Percentiles rank a stretch among this genome's conserved stretches.
Conservation (phyloP, 805 yeast species). For the Blastobotrys mokoenaii region DNA sequence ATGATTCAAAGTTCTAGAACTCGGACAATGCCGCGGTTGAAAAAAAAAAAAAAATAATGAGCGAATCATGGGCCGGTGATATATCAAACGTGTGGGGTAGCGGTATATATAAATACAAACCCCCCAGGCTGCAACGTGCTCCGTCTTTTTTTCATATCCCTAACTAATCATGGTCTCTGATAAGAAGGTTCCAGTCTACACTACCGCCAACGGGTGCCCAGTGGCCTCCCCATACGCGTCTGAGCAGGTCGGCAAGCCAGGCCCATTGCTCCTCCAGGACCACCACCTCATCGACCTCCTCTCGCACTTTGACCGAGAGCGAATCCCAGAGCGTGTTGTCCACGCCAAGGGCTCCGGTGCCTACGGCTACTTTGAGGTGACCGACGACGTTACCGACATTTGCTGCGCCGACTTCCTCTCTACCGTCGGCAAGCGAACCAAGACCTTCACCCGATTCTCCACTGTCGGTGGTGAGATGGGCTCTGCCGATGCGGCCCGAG, state of each 20-base stretch:
- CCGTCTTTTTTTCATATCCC: neutral
- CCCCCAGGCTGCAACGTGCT: no score
- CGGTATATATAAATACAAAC: no score
- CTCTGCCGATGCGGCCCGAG: constrained; percentile 57
- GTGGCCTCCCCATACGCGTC: constrained; percentile 47
- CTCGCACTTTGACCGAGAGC: constrained; percentile 55
- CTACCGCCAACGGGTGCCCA: constrained; percentile 50
- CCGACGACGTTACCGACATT: constrained; percentile 48
- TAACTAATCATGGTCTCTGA: constrained; percentile 3
- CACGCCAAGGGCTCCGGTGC: constrained; percentile 65
- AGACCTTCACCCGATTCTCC: constrained; percentile 49
- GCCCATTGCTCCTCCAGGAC: constrained; percentile 54
- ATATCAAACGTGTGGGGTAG: no score
- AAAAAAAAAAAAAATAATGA: no score
- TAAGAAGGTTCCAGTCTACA: constrained; percentile 22
- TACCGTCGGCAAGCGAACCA: constrained; percentile 73
- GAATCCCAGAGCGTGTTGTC: constrained; percentile 60
- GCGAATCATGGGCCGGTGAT: no score
- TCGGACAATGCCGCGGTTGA: no score
- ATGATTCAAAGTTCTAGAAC: no score
- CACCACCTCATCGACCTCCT: constrained; percentile 46
- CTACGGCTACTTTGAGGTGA: constrained; percentile 48
- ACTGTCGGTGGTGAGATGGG: constrained; percentile 68
- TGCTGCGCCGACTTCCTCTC: constrained; percentile 43
- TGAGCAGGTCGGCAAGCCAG: constrained; percentile 44